These are phyloP conservation scores for Fusarium zealandicum DNA, from an alignment of 2,329 filamentous ascomycete species.

Conservation along the genomic window DNA sequence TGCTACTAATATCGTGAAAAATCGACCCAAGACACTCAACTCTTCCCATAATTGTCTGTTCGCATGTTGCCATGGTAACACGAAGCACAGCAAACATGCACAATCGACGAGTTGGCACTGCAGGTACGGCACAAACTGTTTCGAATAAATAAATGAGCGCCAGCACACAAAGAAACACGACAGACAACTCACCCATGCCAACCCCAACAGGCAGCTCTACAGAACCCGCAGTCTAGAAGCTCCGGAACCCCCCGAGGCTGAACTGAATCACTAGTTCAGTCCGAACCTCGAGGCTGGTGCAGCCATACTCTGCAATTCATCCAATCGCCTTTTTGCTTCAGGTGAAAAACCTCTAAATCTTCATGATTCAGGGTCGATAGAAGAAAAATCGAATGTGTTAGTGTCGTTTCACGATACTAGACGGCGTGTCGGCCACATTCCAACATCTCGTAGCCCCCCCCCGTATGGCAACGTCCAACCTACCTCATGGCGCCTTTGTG, in stretches of 20 bases:
- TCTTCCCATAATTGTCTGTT: background rate
- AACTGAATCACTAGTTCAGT: too few species aligned
- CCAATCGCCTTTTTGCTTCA: too few species aligned
- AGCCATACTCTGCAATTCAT: too few species aligned
- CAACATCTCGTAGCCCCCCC: background rate
- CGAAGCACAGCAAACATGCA: background rate
- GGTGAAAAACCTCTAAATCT: too few species aligned
- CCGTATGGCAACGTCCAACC: background rate
- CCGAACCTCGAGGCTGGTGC: too few species aligned
- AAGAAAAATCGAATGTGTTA: background rate
- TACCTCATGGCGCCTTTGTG: too few species aligned
- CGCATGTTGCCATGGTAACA: conserved; percentile 6
- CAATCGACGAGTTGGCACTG: conserved; percentile 2
- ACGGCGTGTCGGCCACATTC: background rate
- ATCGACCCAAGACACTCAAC: background rate
- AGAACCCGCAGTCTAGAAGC: too few species aligned
- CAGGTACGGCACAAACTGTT: background rate
- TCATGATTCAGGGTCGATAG: too few species aligned
- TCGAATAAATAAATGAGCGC: background rate
- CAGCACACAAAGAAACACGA: background rate
- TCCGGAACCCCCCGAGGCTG: too few species aligned
- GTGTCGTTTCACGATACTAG: background rate
- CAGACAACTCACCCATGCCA: background rate
- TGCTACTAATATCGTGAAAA: background rate
- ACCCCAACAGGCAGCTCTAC: too few species aligned